Conservation (phyloP, 371 early-diverging fungal genomes). For the Blakeslea trispora region DNA sequence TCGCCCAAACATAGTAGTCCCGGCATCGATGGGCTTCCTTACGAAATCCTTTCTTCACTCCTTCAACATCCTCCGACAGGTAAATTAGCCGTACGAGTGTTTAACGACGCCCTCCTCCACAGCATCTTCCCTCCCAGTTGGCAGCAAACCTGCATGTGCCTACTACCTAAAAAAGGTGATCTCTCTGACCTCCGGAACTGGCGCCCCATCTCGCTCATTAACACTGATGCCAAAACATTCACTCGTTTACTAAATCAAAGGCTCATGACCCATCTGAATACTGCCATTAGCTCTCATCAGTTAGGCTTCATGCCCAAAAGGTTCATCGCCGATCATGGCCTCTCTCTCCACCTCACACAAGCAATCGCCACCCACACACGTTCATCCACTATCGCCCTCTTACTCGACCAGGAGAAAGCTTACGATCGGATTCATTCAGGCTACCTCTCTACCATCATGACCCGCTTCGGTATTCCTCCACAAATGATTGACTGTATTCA, state of each 20-base stretch:
- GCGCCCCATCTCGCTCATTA: slow-evolving; percentile 19
- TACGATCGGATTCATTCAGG: too few species aligned
- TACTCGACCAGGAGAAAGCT: too few species aligned
- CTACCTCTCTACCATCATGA: too few species aligned
- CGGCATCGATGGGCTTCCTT: slow-evolving; percentile 11
- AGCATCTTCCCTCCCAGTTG: not conserved
- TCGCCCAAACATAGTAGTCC: slow-evolving; percentile 1
- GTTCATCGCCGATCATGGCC: slow-evolving; percentile 9
- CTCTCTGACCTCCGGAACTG: slow-evolving; percentile 18
- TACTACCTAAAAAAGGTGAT: too few species aligned
- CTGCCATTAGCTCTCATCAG: slow-evolving; percentile 5
- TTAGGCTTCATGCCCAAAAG: slow-evolving; percentile 6
- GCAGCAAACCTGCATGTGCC: not conserved
- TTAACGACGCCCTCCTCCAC: not conserved
- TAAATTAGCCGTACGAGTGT: not conserved
- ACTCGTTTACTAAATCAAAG: not conserved
- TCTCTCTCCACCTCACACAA: too few species aligned
- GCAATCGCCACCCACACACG: too few species aligned
- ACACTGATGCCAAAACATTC: slow-evolving; percentile 9
- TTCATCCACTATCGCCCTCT: too few species aligned
- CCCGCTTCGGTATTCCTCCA: too few species aligned
- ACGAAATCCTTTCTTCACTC: not conserved
- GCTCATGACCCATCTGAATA: too few species aligned
- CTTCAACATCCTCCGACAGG: not conserved
- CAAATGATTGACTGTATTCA: too few species aligned